Conservation (phyloP, 1,284 basidiomycete species). For the Phlebopus sp. region DNA sequence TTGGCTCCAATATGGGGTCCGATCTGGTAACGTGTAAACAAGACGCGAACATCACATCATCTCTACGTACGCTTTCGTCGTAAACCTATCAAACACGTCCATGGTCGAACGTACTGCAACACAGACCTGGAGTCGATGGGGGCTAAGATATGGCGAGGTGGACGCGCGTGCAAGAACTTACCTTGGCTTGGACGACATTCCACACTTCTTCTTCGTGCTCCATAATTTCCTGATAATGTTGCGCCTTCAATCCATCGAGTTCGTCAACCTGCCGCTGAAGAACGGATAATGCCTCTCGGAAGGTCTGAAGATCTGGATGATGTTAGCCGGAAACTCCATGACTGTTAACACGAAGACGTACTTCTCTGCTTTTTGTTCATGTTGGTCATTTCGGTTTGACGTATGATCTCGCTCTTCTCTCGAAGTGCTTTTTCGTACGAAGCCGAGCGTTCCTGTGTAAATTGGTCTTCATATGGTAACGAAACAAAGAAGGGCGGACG, state of each 20-base stretch:
- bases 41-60: constrained; percentile 1
- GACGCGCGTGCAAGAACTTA: constrained; percentile 27
- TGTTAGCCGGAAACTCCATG: constrained; percentile 13
- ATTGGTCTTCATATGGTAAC: constrained; percentile 10
- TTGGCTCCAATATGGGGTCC: constrained; percentile 87
- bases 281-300: constrained; percentile 79
- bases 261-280: constrained; percentile 89
- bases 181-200: constrained; percentile 85
- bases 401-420: constrained; percentile 83
- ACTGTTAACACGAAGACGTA: constrained; percentile 37
- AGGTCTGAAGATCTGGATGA: constrained; percentile 73
- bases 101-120: constrained; percentile 76
- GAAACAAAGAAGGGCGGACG: constrained; percentile 25
- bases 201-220: constrained; percentile 93
- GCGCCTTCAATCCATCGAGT: constrained; percentile 75
- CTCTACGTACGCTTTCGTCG: constrained; percentile 77
- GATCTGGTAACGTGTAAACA: constrained; percentile 46
- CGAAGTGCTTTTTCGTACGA: constrained; percentile 76
- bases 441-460: constrained; percentile 67
- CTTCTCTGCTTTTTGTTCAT: constrained; percentile 84
- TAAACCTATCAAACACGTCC: constrained; percentile 81
- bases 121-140: constrained; percentile 48
- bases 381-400: constrained; percentile 86
- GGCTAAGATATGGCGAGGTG: constrained; percentile 16
- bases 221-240: constrained; percentile 84